Base-by-base conservation (phyloP, 305 asterid species). In the Fraxinus sp. region DNA sequence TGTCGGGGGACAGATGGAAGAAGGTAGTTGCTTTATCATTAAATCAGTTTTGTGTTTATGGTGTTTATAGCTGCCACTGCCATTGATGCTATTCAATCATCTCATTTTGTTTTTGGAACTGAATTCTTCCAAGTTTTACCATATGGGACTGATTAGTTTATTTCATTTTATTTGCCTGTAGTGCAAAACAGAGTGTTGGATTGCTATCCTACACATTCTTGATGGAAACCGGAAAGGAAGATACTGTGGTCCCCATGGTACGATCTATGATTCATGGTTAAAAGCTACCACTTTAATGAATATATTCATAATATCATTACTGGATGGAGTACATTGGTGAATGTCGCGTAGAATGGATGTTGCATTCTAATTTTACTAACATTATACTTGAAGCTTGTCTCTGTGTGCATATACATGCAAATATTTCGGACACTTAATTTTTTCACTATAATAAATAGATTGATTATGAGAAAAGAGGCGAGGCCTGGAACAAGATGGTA, bases 231-330 rank as follows among this genome's bases (percentile, higher is more conserved):
- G 92, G 94, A 20, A 94, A 92, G 88, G 94, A 90, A 88, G 98
- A 94, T 83, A 94, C 91, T 64, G 90, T 94, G 28, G 97, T 92
- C 82, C 97, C 97, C 79, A 94, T 92, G 94, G 95, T 93, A 91
- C 43, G 79, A 59, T 59, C 36, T 8, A 8, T 24, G 66, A 39
- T 43, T 5, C 4, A 22, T 77, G 64, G 41, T 33, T 75, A 24
- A 10, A 41, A 52, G 64, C 20, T 22, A 41, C 36, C 0, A 33
- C 11, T 74, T 41, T 75, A 41, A 22, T 39, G 35, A 64, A 36
- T 30, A 28, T n/a, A 77, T 52, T 32, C 39, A 52, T 68, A 20
- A 10, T 57, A 14, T 64, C 72, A 24, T 26, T 66, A 11, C 14
- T 20, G 16, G 68, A 57, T 57, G 68, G 68, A 5, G 10, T 57